These are phyloP conservation scores for Arthonia radiata DNA, from an alignment of 495 filamentous ascomycete genomes.

Conservation along the genomic window DNA sequence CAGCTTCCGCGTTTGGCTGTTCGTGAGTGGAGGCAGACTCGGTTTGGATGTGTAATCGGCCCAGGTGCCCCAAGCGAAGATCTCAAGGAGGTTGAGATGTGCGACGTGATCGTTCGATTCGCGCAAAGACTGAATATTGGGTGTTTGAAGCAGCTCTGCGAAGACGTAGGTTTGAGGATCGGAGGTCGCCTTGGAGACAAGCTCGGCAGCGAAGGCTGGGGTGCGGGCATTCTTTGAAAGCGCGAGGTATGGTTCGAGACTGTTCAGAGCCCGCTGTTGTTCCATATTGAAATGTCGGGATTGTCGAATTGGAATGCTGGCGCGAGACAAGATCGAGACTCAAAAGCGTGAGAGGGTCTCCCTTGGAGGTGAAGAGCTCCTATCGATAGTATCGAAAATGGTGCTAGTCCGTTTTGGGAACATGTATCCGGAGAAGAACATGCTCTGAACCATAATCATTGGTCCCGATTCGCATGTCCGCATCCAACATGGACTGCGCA, in stretches of 20 bases:
- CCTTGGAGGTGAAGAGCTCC: too few species aligned
- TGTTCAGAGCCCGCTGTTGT: conserved; percentile 62
- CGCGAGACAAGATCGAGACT: too few species aligned
- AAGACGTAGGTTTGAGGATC: conserved; percentile 81
- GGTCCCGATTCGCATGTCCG: too few species aligned
- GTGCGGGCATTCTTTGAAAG: conserved; percentile 69
- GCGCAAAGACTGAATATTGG: conserved; percentile 53
- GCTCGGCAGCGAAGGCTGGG: conserved; percentile 59
- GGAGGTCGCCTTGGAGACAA: conserved; percentile 70
- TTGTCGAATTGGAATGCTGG: too few species aligned
- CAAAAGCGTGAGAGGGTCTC: too few species aligned
- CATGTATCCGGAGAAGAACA: too few species aligned
- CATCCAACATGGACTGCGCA: too few species aligned
- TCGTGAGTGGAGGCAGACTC: conserved; percentile 44
- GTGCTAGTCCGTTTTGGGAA: too few species aligned
- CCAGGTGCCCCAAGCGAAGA: conserved; percentile 89
- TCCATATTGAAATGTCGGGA: conserved; percentile 34
- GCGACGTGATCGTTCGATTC: conserved; percentile 23
- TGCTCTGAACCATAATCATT: too few species aligned
- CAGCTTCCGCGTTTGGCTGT: conserved; percentile 58
- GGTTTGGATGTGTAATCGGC: conserved; percentile 36
- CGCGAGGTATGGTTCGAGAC: conserved; percentile 65
- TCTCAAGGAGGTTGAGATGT: conserved; percentile 54
- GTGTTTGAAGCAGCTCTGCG: conserved; percentile 65
- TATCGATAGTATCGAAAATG: too few species aligned